Percentiles rank a stretch among this genome's conserved stretches.
Evolutionary conservation across 176 grass and related monocot species (phyloP).

Genomic region (Thalia dealbata): DNA sequence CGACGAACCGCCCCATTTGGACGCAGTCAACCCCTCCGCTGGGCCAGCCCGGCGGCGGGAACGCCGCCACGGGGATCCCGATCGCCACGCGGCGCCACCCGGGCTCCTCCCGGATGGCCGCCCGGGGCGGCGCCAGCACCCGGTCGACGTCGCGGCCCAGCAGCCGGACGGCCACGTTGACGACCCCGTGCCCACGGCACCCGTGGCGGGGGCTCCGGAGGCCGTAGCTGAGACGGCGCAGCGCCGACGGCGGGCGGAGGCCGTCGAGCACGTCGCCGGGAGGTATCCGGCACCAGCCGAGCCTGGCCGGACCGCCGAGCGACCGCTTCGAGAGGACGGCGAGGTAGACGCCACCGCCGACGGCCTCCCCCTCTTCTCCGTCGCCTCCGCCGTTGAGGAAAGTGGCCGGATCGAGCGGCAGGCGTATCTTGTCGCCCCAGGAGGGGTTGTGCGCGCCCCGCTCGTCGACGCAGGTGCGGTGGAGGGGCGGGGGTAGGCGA

Average conservation of each 20-base stretch:
- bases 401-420: slow-evolving; percentile 51
- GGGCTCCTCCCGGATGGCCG: slow-evolving; percentile 11
- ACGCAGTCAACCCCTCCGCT: background rate
- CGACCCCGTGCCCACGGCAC: slow-evolving; percentile 28
- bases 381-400: slow-evolving; percentile 14
- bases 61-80: slow-evolving; percentile 50
- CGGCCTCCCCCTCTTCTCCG: background rate
- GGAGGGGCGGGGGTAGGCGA: background rate
- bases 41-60: background rate
- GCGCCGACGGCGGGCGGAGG: slow-evolving; percentile 40
- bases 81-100: slow-evolving; percentile 69
- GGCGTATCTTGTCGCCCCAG: slow-evolving; percentile 42
- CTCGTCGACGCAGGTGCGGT: slow-evolving; percentile 38
- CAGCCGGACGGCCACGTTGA: slow-evolving; percentile 63
- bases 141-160: slow-evolving; percentile 33
- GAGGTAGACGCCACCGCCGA: slow-evolving; percentile 25
- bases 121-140: background rate
- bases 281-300: slow-evolving; percentile 57
- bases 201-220: slow-evolving; percentile 35
- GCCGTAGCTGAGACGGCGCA: slow-evolving; percentile 68
- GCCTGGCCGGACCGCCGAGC: slow-evolving; percentile 34
- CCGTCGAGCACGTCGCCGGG: slow-evolving; percentile 63
- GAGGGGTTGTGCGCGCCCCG: slow-evolving; percentile 27
- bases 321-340: slow-evolving; percentile 36
- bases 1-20: background rate